A percentile compares a stretch with the other conserved stretches of the same genome.
Conservation (phyloP, 805 yeast species). For the Pichia paraexigua region DNA sequence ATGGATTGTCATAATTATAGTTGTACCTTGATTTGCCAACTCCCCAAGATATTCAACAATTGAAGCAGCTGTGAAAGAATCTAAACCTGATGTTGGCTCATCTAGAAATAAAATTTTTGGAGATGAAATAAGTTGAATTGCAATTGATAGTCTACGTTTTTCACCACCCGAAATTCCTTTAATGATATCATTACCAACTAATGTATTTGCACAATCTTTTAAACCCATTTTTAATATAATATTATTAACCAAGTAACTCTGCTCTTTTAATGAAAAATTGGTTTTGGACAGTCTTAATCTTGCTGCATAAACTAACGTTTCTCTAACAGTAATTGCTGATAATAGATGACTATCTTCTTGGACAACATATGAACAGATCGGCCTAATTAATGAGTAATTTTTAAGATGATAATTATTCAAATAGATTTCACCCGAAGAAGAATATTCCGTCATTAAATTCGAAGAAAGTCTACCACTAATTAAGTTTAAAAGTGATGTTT, state of each 20-base stretch:
- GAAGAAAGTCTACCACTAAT: constrained; percentile 50
- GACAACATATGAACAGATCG: constrained; percentile 65
- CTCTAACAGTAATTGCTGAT: constrained; percentile 67
- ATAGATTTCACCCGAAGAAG: constrained; percentile 34
- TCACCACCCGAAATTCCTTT: constrained; percentile 77
- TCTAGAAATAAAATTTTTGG: constrained; percentile 69
- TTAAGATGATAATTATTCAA: constrained; percentile 32
- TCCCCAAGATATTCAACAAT: constrained; percentile 52
- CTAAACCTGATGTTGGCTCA: constrained; percentile 88
- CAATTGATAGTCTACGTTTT: constrained; percentile 75
- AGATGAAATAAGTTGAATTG: constrained; percentile 64
- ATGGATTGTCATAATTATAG: constrained; percentile 71
- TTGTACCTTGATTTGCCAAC: constrained; percentile 52
- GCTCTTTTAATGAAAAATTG: constrained; percentile 31
- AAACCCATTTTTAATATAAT: constrained; percentile 65
- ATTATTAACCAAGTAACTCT: constrained; percentile 40
- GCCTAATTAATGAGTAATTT: constrained; percentile 26
- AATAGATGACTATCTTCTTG: constrained; percentile 73
- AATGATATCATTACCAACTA: constrained; percentile 51
- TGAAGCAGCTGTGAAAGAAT: constrained; percentile 67
- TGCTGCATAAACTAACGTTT: constrained; percentile 69
- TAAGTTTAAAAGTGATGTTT: constrained; percentile 56
- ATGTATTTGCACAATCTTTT: constrained; percentile 65
- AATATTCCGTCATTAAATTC: constrained; percentile 22
- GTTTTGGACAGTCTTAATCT: constrained; percentile 48